phyloP scores from a whole-genome alignment of 2,329 filamentous ascomycete species.

The Parascedosporium putredinis region DNA sequence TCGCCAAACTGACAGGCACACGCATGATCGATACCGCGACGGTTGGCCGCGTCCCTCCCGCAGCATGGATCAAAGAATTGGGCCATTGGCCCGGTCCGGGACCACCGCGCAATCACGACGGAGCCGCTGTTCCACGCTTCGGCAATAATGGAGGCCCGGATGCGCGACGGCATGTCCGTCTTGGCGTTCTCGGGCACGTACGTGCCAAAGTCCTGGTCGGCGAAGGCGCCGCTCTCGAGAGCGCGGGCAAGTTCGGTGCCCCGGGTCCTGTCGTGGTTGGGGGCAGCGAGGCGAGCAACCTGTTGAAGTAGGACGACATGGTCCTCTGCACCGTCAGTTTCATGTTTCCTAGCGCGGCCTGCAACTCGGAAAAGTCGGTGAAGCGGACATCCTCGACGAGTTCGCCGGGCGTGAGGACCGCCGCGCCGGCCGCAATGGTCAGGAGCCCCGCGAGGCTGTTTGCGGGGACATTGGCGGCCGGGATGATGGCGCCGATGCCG shows the following conservation, averaged over 20 bases:
- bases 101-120: no score
- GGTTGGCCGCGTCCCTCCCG: no score
- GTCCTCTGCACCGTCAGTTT: neutral
- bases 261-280: neutral
- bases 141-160: no score
- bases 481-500: neutral
- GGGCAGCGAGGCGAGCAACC: neutral
- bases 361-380: neutral
- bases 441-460: neutral
- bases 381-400: slow-evolving; percentile 3
- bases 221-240: slow-evolving; percentile 2
- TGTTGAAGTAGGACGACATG: neutral
- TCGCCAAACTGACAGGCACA: no score
- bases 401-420: neutral
- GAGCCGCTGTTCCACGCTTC: no score
- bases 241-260: slow-evolving; percentile 3
- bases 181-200: no score
- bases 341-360: slow-evolving; percentile 2
- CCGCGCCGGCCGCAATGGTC: slow-evolving; percentile 1
- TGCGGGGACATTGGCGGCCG: neutral
- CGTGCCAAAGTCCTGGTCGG: slow-evolving; percentile 9
- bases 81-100: no score
- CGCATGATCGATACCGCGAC: no score
- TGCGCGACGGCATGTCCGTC: no score
- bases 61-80: no score